phyloP scores from a whole-genome alignment of 2,329 filamentous ascomycete genomes.

The Xylariales sp. region DNA sequence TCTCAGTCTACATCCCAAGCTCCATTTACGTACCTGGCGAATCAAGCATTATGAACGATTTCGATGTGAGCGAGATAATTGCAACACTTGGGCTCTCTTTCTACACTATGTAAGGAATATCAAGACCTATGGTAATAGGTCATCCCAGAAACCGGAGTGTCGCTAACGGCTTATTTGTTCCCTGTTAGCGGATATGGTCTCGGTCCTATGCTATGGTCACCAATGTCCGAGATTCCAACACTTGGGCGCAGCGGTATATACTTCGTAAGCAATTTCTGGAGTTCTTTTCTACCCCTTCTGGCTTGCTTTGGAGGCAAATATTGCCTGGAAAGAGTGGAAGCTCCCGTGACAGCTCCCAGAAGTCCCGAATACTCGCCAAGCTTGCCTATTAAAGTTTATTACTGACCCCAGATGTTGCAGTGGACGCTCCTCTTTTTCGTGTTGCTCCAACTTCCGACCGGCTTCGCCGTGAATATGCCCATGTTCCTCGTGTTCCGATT shows the following conservation, averaged over 20 bases:
- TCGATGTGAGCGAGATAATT: conserved; percentile 38
- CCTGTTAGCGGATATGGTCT: conserved; percentile 43
- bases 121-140: too few species aligned
- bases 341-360: too few species aligned
- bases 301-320: too few species aligned
- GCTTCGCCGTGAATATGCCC: conserved; percentile 44
- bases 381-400: too few species aligned
- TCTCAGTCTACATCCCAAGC: conserved; percentile 46
- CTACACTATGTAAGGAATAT: conserved; percentile 37
- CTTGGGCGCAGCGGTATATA: conserved; percentile 46
- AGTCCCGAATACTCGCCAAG: too few species aligned
- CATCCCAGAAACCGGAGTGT: too few species aligned
- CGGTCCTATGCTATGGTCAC: conserved; percentile 38
- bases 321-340: too few species aligned
- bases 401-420: too few species aligned
- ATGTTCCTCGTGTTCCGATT: conserved; percentile 49
- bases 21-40: conserved; percentile 46
- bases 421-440: conserved; percentile 43
- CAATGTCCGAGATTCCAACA: conserved; percentile 44
- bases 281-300: too few species aligned
- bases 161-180: too few species aligned
- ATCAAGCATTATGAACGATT: conserved; percentile 32
- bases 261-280: too few species aligned
- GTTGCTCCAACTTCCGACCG: conserved; percentile 41
- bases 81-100: conserved; percentile 34